A percentile compares a stretch with the other conserved stretches of the same genome.
Evolutionary conservation across 306 rosid species (phyloP).

Genomic region (Lithocarpus polystachyus): DNA sequence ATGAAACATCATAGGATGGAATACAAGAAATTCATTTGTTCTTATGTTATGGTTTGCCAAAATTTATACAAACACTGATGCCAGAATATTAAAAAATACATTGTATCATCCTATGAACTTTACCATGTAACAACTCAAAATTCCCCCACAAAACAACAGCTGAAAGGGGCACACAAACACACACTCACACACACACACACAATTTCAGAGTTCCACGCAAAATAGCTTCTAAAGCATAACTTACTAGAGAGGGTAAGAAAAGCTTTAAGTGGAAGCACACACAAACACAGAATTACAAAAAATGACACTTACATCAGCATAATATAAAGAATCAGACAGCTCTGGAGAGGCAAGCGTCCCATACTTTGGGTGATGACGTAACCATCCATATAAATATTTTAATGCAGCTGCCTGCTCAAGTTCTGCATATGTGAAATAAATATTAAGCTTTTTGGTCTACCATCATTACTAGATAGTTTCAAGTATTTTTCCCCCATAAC

Average conservation of each 20-base stretch:
- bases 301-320: constrained; percentile 77
- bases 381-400: constrained; percentile 85
- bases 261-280: background rate
- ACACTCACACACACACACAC: background rate
- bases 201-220: background rate
- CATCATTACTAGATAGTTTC: background rate
- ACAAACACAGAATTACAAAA: background rate
- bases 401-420: constrained; percentile 87
- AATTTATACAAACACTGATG: background rate
- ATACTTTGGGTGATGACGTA: constrained; percentile 78
- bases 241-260: background rate
- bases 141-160: background rate
- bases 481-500: background rate
- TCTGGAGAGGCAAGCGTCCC: constrained; percentile 79
- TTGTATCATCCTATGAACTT: background rate
- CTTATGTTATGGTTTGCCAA: background rate
- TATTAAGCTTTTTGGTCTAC: background rate
- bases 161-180: background rate
- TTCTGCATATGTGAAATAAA: constrained; percentile 53
- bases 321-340: constrained; percentile 68
- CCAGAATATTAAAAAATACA: background rate
- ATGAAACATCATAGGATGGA: background rate
- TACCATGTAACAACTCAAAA: background rate
- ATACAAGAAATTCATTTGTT: background rate
- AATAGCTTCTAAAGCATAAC: background rate